These are phyloP conservation scores for Phytophthora fragariae DNA, from an alignment of 352 stramenopile species.

Conservation along the genomic window DNA sequence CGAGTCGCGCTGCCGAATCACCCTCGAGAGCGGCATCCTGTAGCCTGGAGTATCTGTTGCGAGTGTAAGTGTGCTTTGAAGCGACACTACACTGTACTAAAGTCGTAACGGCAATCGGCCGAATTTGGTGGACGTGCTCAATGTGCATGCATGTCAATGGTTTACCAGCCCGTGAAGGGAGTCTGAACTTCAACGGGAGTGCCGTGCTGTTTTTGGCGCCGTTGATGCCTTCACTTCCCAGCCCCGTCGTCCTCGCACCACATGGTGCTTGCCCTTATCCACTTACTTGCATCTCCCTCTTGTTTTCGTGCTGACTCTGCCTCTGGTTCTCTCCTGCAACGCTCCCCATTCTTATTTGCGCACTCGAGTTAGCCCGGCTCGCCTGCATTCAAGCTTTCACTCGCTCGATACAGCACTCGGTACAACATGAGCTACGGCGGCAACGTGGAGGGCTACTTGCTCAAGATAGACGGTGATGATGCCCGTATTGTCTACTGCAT, in stretches of 20 bases:
- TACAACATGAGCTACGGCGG: slow-evolving; percentile 55
- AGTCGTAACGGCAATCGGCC: not conserved
- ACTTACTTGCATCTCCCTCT: slow-evolving; percentile 21
- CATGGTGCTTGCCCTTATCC: slow-evolving; percentile 32
- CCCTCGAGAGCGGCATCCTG: slow-evolving; percentile 43
- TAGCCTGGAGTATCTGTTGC: not conserved
- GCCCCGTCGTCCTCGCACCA: slow-evolving; percentile 35
- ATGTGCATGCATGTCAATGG: not conserved
- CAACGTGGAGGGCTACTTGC: slow-evolving; percentile 86
- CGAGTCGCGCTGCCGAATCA: slow-evolving; percentile 42
- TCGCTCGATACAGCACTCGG: not conserved
- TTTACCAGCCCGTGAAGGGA: slow-evolving; percentile 18
- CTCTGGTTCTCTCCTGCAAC: slow-evolving; percentile 5
- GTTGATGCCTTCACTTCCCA: slow-evolving; percentile 6
- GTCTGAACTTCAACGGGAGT: slow-evolving; percentile 23
- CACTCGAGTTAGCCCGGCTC: not conserved
- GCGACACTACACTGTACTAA: not conserved
- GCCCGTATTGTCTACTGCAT: slow-evolving; percentile 84
- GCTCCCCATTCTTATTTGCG: slow-evolving; percentile 27
- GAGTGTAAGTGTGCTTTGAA: slow-evolving; percentile 6
- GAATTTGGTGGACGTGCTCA: too few relatives aligned
- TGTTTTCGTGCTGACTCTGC: slow-evolving; percentile 21
- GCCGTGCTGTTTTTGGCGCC: not conserved
- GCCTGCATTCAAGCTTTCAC: not conserved
- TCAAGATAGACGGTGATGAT: slow-evolving; percentile 72